These are phyloP conservation scores for Hansenula lynferdii DNA, from an alignment of 1,139 yeast species.

Conservation along the genomic window DNA sequence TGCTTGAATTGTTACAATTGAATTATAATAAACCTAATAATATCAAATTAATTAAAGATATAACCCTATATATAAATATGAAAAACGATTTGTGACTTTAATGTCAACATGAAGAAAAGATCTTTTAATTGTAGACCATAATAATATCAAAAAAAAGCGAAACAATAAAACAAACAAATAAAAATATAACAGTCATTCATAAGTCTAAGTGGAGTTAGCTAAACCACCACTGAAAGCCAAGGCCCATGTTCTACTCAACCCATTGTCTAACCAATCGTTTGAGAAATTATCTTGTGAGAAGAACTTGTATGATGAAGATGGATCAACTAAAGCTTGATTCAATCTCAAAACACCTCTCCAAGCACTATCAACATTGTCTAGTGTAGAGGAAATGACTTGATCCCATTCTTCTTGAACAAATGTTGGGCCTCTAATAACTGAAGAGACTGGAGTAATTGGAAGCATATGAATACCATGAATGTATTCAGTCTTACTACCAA, in stretches of 20 bases:
- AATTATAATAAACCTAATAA: too few relatives aligned
- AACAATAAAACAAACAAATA: too few relatives aligned
- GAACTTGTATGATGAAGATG: constrained; percentile 42
- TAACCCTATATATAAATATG: too few relatives aligned
- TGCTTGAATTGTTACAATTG: too few relatives aligned
- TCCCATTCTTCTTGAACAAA: constrained; percentile 53
- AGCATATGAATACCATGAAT: constrained; percentile 64
- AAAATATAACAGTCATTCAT: too few relatives aligned
- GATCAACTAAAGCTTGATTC: constrained; percentile 52
- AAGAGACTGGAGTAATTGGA: constrained; percentile 53
- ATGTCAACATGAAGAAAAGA: too few relatives aligned
- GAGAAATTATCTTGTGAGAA: constrained; percentile 32
- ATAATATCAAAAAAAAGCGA: too few relatives aligned
- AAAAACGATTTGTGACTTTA: too few relatives aligned
- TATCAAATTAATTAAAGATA: too few relatives aligned
- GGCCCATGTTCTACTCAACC: constrained; percentile 57
- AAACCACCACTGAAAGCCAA: constrained; percentile 48
- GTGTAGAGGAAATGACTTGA: constrained; percentile 33
- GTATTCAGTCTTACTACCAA: constrained; percentile 48
- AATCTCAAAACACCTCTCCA: constrained; percentile 53
- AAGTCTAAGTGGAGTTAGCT: too few relatives aligned
- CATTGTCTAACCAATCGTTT: constrained; percentile 42
- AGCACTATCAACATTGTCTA: constrained; percentile 38
- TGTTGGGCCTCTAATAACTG: constrained; percentile 40
- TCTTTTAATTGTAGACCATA: too few relatives aligned